Evolutionary conservation across 805 yeast genomes (phyloP).

Genomic region (Ogataea trehalophila): DNA sequence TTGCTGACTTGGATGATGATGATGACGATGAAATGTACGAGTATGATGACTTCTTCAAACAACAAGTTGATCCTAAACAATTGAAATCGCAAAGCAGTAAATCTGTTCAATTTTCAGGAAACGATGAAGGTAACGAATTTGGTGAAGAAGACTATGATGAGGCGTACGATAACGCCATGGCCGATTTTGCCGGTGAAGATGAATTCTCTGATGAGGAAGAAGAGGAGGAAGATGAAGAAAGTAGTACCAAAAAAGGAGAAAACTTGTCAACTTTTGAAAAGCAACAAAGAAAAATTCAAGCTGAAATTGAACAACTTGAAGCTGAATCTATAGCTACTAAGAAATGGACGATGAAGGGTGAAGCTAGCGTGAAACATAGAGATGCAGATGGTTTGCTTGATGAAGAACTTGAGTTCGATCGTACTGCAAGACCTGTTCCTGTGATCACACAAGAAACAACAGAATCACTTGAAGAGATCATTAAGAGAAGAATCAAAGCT

Average conservation of each 20-base stretch:
- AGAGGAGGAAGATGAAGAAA: constrained; percentile 30
- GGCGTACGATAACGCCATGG: constrained; percentile 56
- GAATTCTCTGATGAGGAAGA: constrained; percentile 34
- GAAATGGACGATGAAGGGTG: constrained; percentile 94
- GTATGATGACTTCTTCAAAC: constrained; percentile 64
- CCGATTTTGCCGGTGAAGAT: constrained; percentile 52
- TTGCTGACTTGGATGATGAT: constrained; percentile 51
- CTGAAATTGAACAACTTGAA: constrained; percentile 76
- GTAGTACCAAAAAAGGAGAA: constrained; percentile 22
- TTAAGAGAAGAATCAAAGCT: constrained; percentile 71
- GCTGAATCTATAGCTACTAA: constrained; percentile 86
- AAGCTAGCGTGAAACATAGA: constrained; percentile 73
- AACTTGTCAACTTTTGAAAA: constrained; percentile 72
- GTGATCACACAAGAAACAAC: constrained; percentile 87
- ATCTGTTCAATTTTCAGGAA: constrained; percentile 16
- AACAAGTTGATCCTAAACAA: constrained; percentile 13
- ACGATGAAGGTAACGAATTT: constrained; percentile 38
- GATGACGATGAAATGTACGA: constrained; percentile 43
- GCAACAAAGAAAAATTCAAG: constrained; percentile 71
- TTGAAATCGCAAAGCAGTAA: constrained; percentile 12
- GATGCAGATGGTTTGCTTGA: constrained; percentile 80
- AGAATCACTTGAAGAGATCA: constrained; percentile 81
- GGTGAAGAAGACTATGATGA: constrained; percentile 58
- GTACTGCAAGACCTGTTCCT: constrained; percentile 94
- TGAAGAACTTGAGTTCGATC: constrained; percentile 82